Percentiles rank a stretch among this genome's conserved stretches.
Evolutionary conservation across 495 filamentous ascomycete species (phyloP).

Genomic region (Aspergillus wentii): DNA sequence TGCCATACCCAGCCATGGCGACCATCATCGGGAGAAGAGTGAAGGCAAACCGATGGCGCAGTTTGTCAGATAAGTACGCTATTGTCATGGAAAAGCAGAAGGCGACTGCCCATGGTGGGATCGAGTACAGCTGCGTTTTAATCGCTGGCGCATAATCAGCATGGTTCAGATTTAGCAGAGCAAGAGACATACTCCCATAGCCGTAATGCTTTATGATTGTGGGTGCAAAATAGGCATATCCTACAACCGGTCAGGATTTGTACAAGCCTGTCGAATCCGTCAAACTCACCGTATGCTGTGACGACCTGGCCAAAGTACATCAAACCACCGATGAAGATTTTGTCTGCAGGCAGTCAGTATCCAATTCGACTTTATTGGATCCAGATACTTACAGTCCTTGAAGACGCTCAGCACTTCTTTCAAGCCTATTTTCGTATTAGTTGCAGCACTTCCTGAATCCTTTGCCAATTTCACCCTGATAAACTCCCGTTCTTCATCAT

Average conservation of each 20-base stretch:
- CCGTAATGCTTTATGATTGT: constrained; percentile 67
- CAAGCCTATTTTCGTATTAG: constrained; percentile 57
- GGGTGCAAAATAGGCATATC: constrained; percentile 72
- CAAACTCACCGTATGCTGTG: constrained; percentile 66
- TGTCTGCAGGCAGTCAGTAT: constrained; percentile 32
- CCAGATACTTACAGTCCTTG: constrained; percentile 59
- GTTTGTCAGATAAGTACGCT: constrained; percentile 62
- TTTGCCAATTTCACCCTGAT: constrained; percentile 66
- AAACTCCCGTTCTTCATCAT: constrained; percentile 68
- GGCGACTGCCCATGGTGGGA: constrained; percentile 82
- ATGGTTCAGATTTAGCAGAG: constrained; percentile 3
- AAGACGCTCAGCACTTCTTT: constrained; percentile 66
- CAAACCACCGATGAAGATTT: constrained; percentile 71
- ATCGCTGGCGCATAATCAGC: constrained; percentile 42
- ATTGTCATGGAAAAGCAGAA: constrained; percentile 73
- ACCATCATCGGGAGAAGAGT: constrained; percentile 59
- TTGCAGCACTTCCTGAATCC: constrained; percentile 74
- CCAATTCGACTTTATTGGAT: not conserved
- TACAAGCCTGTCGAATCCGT: constrained; percentile 14
- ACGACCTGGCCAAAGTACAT: constrained; percentile 86
- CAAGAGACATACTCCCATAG: constrained; percentile 38
- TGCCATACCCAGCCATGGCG: constrained; percentile 63
- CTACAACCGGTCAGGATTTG: constrained; percentile 17
- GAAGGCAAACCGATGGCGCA: constrained; percentile 72
- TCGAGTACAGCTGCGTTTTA: constrained; percentile 71